A percentile compares a stretch with the other conserved stretches of the same genome.
Conservation (phyloP, 305 asterid species). For the Coffea humblotiana region DNA sequence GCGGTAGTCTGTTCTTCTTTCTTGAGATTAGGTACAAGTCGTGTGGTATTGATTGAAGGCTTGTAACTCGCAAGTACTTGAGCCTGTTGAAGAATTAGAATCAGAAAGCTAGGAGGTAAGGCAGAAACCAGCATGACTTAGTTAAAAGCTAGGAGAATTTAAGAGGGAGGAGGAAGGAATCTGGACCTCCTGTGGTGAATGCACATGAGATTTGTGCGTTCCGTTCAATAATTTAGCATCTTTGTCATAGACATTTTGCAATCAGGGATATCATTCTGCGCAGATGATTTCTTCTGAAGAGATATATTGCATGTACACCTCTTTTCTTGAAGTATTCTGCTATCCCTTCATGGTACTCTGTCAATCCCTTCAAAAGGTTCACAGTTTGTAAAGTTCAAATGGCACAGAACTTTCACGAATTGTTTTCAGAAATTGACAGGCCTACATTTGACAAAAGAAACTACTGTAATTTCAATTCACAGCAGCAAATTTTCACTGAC, state of each 20-base stretch:
- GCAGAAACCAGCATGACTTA: not conserved
- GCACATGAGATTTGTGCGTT: slow-evolving; percentile 84
- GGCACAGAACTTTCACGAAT: not conserved
- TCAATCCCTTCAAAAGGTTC: slow-evolving; percentile 55
- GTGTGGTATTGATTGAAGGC: slow-evolving; percentile 36
- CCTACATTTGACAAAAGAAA: not conserved
- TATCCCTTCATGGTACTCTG: slow-evolving; percentile 54
- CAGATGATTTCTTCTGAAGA: slow-evolving; percentile 69
- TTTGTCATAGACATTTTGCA: slow-evolving; percentile 73
- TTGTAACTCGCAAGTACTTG: slow-evolving; percentile 37
- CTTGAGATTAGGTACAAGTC: slow-evolving; percentile 28
- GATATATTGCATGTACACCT: slow-evolving; percentile 67
- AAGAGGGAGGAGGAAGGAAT: not conserved
- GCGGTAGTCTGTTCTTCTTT: slow-evolving; percentile 25
- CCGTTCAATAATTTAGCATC: slow-evolving; percentile 66
- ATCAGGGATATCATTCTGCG: slow-evolving; percentile 69
- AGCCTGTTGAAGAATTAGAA: slow-evolving; percentile 20
- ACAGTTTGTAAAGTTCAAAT: slow-evolving; percentile 1
- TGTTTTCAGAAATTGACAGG: not conserved
- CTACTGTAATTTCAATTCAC: not conserved
- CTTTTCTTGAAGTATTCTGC: slow-evolving; percentile 54
- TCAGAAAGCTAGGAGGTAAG: not conserved
- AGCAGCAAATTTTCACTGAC: not conserved
- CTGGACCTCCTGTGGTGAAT: slow-evolving; percentile 68
- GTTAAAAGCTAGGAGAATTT: not conserved